Percentiles rank a stretch among this genome's conserved stretches.
Evolutionary conservation across 2,329 filamentous ascomycete genomes (phyloP).

Genomic region (Stagonosporopsis vannaccii): DNA sequence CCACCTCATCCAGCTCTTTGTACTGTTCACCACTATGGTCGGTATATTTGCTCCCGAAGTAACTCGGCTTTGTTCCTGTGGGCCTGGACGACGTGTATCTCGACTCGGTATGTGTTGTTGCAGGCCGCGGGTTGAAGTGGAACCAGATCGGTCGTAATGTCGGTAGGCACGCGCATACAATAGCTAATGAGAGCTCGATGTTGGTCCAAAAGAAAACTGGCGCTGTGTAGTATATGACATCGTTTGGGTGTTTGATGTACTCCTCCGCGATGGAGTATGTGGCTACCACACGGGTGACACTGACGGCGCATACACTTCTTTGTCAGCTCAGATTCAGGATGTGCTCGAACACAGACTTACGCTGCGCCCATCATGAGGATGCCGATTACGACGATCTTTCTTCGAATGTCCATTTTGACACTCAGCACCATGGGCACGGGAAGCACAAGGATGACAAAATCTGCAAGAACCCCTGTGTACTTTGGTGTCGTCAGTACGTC

Average conservation of each 20-base stretch:
- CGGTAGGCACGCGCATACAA: slow-evolving; percentile 36
- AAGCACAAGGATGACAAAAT: slow-evolving; percentile 32
- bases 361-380: slow-evolving; percentile 33
- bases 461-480: slow-evolving; percentile 31
- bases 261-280: slow-evolving; percentile 29
- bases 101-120: slow-evolving; percentile 16
- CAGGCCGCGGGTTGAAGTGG: slow-evolving; percentile 23
- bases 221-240: slow-evolving; percentile 36
- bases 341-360: slow-evolving; percentile 14
- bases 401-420: slow-evolving; percentile 26
- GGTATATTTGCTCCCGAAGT: slow-evolving; percentile 16
- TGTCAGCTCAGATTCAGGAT: background rate
- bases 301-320: slow-evolving; percentile 31
- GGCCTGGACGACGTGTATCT: slow-evolving; percentile 15
- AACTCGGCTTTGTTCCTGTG: slow-evolving; percentile 20
- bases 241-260: slow-evolving; percentile 29
- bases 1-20: slow-evolving; percentile 32
- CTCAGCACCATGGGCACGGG: slow-evolving; percentile 37
- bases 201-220: slow-evolving; percentile 42
- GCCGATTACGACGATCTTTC: slow-evolving; percentile 30
- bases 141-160: slow-evolving; percentile 37
- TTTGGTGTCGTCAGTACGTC: slow-evolving; percentile 6
- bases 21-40: slow-evolving; percentile 22
- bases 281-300: slow-evolving; percentile 30
- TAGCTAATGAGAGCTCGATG: slow-evolving; percentile 36